Evolutionary conservation across 768 basidiomycete species (phyloP).

Genomic region (Leucogyrophana mollusca): DNA sequence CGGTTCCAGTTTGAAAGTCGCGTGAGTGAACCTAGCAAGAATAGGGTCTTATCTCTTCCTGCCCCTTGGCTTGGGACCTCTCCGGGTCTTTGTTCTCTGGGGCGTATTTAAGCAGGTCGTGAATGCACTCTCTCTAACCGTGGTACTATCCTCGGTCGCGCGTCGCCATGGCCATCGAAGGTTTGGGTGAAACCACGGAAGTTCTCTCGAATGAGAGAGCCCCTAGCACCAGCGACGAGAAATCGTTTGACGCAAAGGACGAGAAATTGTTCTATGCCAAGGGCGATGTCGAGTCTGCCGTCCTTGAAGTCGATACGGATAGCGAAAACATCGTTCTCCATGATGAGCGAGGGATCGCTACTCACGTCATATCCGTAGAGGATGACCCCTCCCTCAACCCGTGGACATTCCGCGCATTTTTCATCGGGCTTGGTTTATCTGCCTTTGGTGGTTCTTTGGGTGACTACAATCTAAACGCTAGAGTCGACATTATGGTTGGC

Average conservation of each 20-base stretch:
- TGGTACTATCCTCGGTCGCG: neutral
- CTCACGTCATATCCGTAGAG: slow-evolving; percentile 42
- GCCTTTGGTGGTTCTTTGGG: slow-evolving; percentile 50
- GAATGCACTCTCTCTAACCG: neutral
- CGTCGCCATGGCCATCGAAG: slow-evolving; percentile 7
- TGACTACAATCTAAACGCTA: slow-evolving; percentile 13
- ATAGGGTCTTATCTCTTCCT: neutral
- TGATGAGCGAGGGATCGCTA: slow-evolving; percentile 46
- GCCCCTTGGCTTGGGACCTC: neutral
- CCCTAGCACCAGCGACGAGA: slow-evolving; percentile 14
- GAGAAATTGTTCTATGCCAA: slow-evolving; percentile 31
- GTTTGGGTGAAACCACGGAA: neutral
- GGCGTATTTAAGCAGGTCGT: neutral
- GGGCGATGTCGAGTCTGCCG: slow-evolving; percentile 31
- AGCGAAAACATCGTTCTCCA: slow-evolving; percentile 25
- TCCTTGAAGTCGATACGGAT: slow-evolving; percentile 6
- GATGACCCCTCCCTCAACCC: slow-evolving; percentile 27
- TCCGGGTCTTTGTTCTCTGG: neutral
- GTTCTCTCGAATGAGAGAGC: neutral
- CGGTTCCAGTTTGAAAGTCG: neutral
- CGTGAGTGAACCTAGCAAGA: neutral
- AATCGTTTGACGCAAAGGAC: slow-evolving; percentile 9
- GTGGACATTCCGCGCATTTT: slow-evolving; percentile 43
- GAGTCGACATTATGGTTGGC: slow-evolving; percentile 8
- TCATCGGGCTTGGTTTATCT: slow-evolving; percentile 55